Evolutionary conservation across 106 monocot genomes (phyloP), one percentile per base, ranked within the genome.

Genomic region (Alisma plantagoaquatica): DNA sequence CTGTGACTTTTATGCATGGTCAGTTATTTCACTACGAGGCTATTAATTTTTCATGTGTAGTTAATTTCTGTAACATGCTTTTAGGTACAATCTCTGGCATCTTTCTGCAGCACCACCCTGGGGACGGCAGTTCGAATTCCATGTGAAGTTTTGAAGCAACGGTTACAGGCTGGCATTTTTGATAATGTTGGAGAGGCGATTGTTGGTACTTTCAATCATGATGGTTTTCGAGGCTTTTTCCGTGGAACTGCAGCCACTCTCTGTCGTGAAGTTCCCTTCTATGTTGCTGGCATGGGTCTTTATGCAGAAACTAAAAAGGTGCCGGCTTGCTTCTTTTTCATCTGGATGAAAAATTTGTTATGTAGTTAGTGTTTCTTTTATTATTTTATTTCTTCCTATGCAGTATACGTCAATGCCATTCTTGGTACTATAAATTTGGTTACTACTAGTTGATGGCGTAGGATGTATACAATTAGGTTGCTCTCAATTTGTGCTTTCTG

Each of bases 271-370:
- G 94, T 96, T 32, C 94, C 94, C 31, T 89, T 96, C 51, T 96
- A 96, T 72, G 94, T 96, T 68, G 94, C 94, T 27, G 94, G 94
- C 54, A 80, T 96, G 94, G 57, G 84, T 28, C 81, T 96, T 29
- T 96, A 89, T 66, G 80, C 84, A 42, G 94, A 96, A 68, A 71
- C 94, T 3, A 96, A 96, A 60, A 96, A 96, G 94, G 94, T 84
- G 72, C 4, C 0, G 9, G 20, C 33, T 46, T 51, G 17, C 0
- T 19, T n/a, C n/a, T n/a, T n/a, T n/a, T n/a, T n/a, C n/a, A n/a
- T n/a, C n/a, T n/a, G n/a, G n/a, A n/a, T n/a, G n/a, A n/a, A n/a
- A n/a, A n/a, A n/a, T n/a, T n/a, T n/a, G n/a, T n/a, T n/a, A n/a
- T n/a, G n/a, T n/a, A n/a, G n/a, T n/a, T n/a, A n/a, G n/a, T n/a